Base-by-base conservation (phyloP, 768 basidiomycete species). In the Auricularia cornea region DNA sequence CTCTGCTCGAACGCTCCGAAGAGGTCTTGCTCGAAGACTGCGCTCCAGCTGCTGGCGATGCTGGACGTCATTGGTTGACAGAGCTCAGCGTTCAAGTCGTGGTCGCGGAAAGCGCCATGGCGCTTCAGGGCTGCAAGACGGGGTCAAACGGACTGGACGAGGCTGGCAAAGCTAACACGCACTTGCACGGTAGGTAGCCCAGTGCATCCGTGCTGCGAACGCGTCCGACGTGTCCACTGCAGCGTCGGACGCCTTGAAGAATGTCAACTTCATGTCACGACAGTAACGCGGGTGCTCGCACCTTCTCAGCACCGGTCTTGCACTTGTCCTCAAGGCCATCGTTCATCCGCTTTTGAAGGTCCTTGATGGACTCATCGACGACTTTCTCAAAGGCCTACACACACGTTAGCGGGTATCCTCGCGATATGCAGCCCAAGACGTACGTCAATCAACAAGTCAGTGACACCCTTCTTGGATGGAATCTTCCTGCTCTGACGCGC, bases 281-380 rank as follows among this genome's bases (percentile, higher is more conserved):
- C n/a, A n/a, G n/a, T n/a, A n/a, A n/a, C n/a, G n/a, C n/a, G n/a
- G n/a, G n/a, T n/a, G n/a, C n/a, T n/a, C 35, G 16, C 35, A 38
- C 35, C 35, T 38, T 38, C 35, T 38, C 35, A 8, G 35, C 35
- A 14, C 35, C 44, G 11, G 16, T 70, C 59, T 76, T 75, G 66
- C 84, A 85, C 64, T 83, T 84, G 38, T 84, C 83, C 66, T 86
- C 84, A 11, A 86, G 72, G 8, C 83, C 83, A 59, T 83, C 81
- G 48, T 76, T 76, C 72, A 86, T 82, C 38, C 74, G 70, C 3
- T 75, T 70, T 66, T 85, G 79, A 14, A 87, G 75, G 28, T 79
- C 77, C 8, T 71, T 63, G 3, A 84, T 81, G 52, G 75, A 79
- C 1, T 77, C 70, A 20, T 83, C 78, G 1, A 83, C 74, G 35